A percentile compares a stretch with the other conserved stretches of the same genome.
These are phyloP conservation scores for Candida sp. DNA, from an alignment of 1,139 yeast species.

Conservation along the genomic window DNA sequence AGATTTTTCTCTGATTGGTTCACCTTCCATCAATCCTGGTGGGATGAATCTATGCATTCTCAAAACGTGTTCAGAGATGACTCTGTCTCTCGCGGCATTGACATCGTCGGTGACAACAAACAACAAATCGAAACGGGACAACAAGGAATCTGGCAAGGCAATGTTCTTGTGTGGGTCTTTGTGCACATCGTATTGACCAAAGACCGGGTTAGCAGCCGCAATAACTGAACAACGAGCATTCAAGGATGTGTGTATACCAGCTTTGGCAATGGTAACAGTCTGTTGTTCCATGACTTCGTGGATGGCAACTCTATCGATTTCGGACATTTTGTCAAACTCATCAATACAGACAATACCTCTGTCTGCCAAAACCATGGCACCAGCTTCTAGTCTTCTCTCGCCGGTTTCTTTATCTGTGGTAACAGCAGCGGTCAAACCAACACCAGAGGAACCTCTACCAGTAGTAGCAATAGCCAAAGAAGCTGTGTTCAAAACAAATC, in stretches of 20 bases:
- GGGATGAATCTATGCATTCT: constrained; percentile 93
- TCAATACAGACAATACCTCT: constrained; percentile 98
- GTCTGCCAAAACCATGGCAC: constrained; percentile 99
- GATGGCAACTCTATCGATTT: constrained; percentile 95
- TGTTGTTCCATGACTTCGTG: constrained; percentile 99
- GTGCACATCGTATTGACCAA: constrained; percentile 96
- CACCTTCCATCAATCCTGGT: constrained; percentile 92
- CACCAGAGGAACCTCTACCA: constrained; percentile 99
- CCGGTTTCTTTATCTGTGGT: constrained; percentile 98
- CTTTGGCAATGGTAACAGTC: constrained; percentile 97
- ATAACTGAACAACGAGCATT: constrained; percentile 98
- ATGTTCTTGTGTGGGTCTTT: constrained; percentile 97
- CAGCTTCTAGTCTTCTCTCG: constrained; percentile 96
- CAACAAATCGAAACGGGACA: constrained; percentile 95
- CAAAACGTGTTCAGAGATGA: constrained; percentile 92
- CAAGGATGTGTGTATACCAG: constrained; percentile 96
- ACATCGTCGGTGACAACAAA: constrained; percentile 98
- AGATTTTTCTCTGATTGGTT: constrained; percentile 84
- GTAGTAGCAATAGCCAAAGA: constrained; percentile 97
- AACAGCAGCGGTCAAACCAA: constrained; percentile 99
- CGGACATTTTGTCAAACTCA: constrained; percentile 98
- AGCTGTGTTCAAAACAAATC: constrained; percentile 95
- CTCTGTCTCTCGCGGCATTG: constrained; percentile 81
- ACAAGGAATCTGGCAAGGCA: constrained; percentile 94
- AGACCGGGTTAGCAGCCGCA: constrained; percentile 99